Base-by-base conservation (phyloP, 2,329 filamentous ascomycete species). In the Zymoseptoria crescenta region DNA sequence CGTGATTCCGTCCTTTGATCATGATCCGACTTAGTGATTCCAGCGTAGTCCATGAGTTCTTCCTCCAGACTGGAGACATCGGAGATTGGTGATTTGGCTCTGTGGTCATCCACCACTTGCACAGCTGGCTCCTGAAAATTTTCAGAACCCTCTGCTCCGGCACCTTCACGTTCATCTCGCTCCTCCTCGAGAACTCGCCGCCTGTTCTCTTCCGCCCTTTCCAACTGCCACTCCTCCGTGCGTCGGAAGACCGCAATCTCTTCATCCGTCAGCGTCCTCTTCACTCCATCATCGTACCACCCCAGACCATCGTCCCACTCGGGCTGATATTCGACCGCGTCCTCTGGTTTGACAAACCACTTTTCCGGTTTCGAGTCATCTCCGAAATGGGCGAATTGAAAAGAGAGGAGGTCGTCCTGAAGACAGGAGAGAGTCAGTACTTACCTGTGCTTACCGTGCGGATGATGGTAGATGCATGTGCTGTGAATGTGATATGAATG, bases 191-290 rank as follows among this genome's bases (percentile, higher is more conserved):
- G 61, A 13, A 62, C 54, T 24, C 60, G 27, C 53, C 60, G 57
- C 8, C 52, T 49, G 0, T 57, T 52, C 58, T 63, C 60, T 53
- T 65, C 62, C 27, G 54, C 51, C 62, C 83, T 83, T 27, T 89
- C 77, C 48, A 96, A 77, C 10, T 83, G 75, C 69, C 94, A 86
- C 21, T 96, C 82, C 73, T 97, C 93, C 1, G 89, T 93, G 70
- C 95, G 90, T 62, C 92, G 83, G 72, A 96, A 96, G 62, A 96
- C 93, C 56, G 84, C 84, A 66, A 96, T 90, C 76, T 96, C 89
- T 67, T 91, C 89, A 69, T 96, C 89, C 8, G 92, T 96, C 67
- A 97, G 79, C 19, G 91, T 96, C 49, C 93, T 87, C 72, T 94
- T 94, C 62, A 86, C 84, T 2, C 93, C 92, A 69, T 97, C 92